Conservation (phyloP, 768 basidiomycete genomes). For the Suillus brevipes region DNA sequence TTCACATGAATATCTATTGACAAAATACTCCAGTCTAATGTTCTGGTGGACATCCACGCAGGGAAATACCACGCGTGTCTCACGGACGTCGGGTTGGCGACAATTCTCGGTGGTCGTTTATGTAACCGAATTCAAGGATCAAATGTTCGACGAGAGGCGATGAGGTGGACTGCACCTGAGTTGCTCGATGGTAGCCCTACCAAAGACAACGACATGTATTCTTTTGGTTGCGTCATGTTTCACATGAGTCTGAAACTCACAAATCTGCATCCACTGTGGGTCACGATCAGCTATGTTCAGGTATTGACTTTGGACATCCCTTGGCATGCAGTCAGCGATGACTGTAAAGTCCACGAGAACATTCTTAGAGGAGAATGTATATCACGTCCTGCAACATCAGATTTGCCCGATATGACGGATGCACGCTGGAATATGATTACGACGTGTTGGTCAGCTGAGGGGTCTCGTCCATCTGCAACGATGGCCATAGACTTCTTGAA, state of each 20-base stretch:
- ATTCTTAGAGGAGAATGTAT: neutral
- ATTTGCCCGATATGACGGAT: neutral
- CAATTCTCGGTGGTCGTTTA: neutral
- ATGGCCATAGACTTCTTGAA: neutral
- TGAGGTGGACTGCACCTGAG: slow-evolving; percentile 44
- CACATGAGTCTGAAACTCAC: neutral
- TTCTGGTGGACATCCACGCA: slow-evolving; percentile 8
- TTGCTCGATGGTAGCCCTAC: slow-evolving; percentile 32
- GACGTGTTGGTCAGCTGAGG: neutral
- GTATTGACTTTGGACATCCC: neutral
- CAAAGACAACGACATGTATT: slow-evolving; percentile 39
- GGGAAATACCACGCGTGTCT: slow-evolving; percentile 34
- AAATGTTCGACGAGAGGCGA: slow-evolving; percentile 26
- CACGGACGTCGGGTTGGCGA: slow-evolving; percentile 39
- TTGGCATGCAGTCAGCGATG: neutral
- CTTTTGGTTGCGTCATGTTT: slow-evolving; percentile 28
- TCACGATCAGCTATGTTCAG: neutral
- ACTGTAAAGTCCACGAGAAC: neutral
- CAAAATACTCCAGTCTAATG: slow-evolving; percentile 14
- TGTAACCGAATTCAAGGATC: neutral
- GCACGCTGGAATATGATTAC: neutral
- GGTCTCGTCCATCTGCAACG: neutral
- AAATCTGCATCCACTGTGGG: neutral
- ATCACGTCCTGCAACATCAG: neutral
- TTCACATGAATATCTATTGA: neutral